A percentile compares a stretch with the other conserved stretches of the same genome.
These are phyloP conservation scores for Diaporthe ampelina DNA, from an alignment of 2,329 filamentous ascomycete genomes.

Conservation along the genomic window DNA sequence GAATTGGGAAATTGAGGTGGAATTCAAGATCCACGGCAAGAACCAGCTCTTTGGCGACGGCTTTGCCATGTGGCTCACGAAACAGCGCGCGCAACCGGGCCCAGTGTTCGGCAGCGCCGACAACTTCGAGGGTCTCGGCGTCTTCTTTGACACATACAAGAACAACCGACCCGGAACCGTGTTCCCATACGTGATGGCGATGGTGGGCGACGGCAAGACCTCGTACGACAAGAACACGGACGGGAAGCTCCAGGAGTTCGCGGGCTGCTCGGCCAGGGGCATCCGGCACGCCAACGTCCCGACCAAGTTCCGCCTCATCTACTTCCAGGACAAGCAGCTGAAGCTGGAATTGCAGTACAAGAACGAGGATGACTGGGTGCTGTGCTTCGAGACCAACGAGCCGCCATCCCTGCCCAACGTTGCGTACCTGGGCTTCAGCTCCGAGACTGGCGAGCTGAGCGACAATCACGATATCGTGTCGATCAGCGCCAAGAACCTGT, in stretches of 20 bases:
- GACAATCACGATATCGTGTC: slow-evolving; percentile 98
- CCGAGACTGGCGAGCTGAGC: slow-evolving; percentile 94
- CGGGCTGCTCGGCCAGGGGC: slow-evolving; percentile 94
- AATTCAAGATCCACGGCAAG: slow-evolving; percentile 93
- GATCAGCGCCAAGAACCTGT: slow-evolving; percentile 89
- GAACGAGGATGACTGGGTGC: slow-evolving; percentile 86
- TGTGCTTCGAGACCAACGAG: slow-evolving; percentile 84
- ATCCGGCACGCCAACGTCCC: slow-evolving; percentile 84
- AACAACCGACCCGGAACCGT: slow-evolving; percentile 96
- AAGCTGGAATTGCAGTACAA: slow-evolving; percentile 96
- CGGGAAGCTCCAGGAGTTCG: slow-evolving; percentile 92
- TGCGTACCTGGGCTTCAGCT: slow-evolving; percentile 81
- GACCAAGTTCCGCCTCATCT: slow-evolving; percentile 90
- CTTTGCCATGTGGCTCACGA: slow-evolving; percentile 98
- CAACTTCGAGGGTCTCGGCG: slow-evolving; percentile 91
- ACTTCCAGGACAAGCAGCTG: slow-evolving; percentile 95
- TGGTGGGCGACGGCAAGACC: slow-evolving; percentile 93
- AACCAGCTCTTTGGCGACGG: slow-evolving; percentile 95
- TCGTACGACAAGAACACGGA: slow-evolving; percentile 94
- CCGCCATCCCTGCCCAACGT: slow-evolving; percentile 84
- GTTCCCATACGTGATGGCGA: slow-evolving; percentile 98
- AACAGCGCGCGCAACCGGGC: slow-evolving; percentile 85
- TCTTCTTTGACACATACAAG: slow-evolving; percentile 99
- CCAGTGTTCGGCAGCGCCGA: slow-evolving; percentile 91
- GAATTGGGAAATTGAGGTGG: slow-evolving; percentile 98